Base-by-base conservation (phyloP, 345 rosid genomes). In the Rubroshorea leprosula region DNA sequence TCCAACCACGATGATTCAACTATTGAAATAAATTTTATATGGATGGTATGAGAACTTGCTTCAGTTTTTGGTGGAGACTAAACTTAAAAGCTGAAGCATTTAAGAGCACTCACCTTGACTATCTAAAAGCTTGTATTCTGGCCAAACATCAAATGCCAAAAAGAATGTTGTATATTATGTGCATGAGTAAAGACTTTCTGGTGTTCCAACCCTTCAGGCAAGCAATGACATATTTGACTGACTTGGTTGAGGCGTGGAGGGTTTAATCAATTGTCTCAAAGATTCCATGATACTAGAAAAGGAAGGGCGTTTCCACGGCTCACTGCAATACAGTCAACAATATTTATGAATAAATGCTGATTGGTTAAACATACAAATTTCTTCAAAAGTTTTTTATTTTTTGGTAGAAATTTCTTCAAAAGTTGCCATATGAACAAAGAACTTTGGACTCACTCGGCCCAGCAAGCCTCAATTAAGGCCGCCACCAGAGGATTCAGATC, bases 221-320 rank as follows among this genome's bases (percentile, higher is more conserved):
- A 72, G 75, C 39, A 73, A 63, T 43, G 76, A 77, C 79, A 82
- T 51, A 70, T 78, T 87, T n/a, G 78, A 56, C 23, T 64, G 84
- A 64, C 81, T 78, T 35, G 85, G 66, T 64, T 72, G 86, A 58
- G 95, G 78, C 5, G 76, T 73, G 4, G 80, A 78, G 55, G 82
- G 58, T 73, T 81, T 90, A 52, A 81, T 87, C 86, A 94, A 74
- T 16, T 81, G 74, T 75, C 64, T 85, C 69, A 93, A 71, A 51
- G 85, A 69, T 13, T 89, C 99, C 99, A 89, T 89, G 59, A 93
- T 85, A 9, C 56, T 66, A 29, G 82, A 73, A 70, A 94, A 94
- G 48, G 99, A 94, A 41, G 99, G 99, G 21, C 99, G 95, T 66
- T 90, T 90, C 96, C 97, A 70, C 11, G 99, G 90, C 61, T 87